Evolutionary conservation across 306 rosid genomes (phyloP), one percentile per base, ranked within the genome.

Genomic region (Prinsepia uniflora): DNA sequence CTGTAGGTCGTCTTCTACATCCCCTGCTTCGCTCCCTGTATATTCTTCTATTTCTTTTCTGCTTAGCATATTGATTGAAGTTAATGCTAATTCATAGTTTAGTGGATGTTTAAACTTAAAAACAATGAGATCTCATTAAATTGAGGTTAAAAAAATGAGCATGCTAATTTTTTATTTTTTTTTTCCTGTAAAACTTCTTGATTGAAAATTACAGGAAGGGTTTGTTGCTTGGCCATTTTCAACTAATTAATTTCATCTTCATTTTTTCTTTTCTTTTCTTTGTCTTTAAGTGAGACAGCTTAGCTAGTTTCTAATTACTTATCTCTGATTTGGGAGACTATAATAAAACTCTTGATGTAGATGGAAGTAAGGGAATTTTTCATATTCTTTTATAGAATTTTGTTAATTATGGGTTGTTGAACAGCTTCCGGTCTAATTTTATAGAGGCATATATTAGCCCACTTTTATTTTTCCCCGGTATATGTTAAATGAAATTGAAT

Each of bases 1-100:
- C 72, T 89, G 95, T 89, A 90, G 98, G 98, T 93, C 36, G 36
- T 30, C 36, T 30, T 30, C 65, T 60, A 10, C 36, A 42, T 63
- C 69, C 59, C 47, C 36, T 19, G 43, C 70, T 13, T 34, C 7
- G 75, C 42, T 62, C 18, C 24, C 1, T 7, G 10, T 67, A 56
- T 41, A 4, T 75, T 72, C 47, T 15, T 72, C 11, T 65, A 3
- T 71, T 73, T 60, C 39, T 48, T 79, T 18, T 53, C 2, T 17
- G 18, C 15, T 11, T 1, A 49, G 39, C 72, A 5, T 5, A 52
- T 17, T 20, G 7, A 40, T 53, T 68, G 40, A 53, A 39, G 18
- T 68, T 50, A 43, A 58, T 68, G 50, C 19, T 19, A 17, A 40
- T 40, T 24, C 12, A 22, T 39, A 68, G 7, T 40, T 34, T 49